Conservation (phyloP, 2,329 filamentous ascomycete genomes). For the Geoglossum cookeanum region DNA sequence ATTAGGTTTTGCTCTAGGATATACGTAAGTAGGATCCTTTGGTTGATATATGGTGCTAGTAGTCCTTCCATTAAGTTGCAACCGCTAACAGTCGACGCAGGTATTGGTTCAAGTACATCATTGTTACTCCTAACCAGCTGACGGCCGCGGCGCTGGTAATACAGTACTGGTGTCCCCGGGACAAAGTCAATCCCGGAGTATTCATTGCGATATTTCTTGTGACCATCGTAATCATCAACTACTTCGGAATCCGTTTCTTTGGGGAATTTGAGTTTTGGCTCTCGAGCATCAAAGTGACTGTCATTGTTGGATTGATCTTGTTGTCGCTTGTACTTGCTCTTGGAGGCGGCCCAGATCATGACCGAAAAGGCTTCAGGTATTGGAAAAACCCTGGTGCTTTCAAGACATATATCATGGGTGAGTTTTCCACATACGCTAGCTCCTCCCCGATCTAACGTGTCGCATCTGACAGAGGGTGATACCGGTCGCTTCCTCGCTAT, state of each 20-base stretch:
- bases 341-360: slow-evolving; percentile 44
- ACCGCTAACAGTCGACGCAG: background rate
- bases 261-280: slow-evolving; percentile 46
- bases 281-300: slow-evolving; percentile 46
- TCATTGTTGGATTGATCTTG: slow-evolving; percentile 46
- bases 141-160: slow-evolving; percentile 66
- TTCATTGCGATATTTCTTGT: slow-evolving; percentile 46
- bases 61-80: background rate
- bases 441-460: background rate
- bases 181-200: slow-evolving; percentile 55
- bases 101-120: slow-evolving; percentile 59
- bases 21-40: slow-evolving; percentile 31
- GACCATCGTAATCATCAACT: slow-evolving; percentile 25
- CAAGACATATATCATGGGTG: slow-evolving; percentile 23
- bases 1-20: slow-evolving; percentile 61
- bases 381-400: slow-evolving; percentile 45
- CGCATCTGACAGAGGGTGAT: slow-evolving; percentile 17
- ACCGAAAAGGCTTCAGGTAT: slow-evolving; percentile 45
- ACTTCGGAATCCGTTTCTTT: slow-evolving; percentile 44
- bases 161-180: slow-evolving; percentile 50
- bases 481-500: slow-evolving; percentile 40
- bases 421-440: background rate
- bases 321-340: slow-evolving; percentile 43
- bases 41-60: background rate
- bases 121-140: slow-evolving; percentile 66